Base-by-base conservation (phyloP, 2,329 filamentous ascomycete species). In the Leptoxyphium fumago region DNA sequence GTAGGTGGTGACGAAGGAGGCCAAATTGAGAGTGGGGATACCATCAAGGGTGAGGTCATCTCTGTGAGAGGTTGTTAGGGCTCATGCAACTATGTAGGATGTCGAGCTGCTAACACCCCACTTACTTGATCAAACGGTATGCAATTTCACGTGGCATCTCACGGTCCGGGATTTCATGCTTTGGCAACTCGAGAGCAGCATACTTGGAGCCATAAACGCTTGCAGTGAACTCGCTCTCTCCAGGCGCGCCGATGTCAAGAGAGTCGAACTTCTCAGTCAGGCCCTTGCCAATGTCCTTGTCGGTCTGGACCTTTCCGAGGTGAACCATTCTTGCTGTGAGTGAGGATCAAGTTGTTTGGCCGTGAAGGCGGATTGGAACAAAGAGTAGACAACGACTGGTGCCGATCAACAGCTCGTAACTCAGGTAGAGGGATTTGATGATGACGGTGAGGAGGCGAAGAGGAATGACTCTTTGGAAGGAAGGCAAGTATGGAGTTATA, bases 1-100 rank as follows among this genome's bases (percentile, higher is more conserved):
- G 70, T 93, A 95, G 1, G 89, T 95, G 1, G 88, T 94, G 52
- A 94, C 87, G 59, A 96, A 96, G 32, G 82, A 88, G 28, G 89
- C 88, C 55, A 96, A 66, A 64, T 82, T 85, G 50, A 94, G 74
- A 72, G 87, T 89, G 8, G 87, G 86, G 55, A 89, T 93, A 45
- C 87, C 87, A 61, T 96, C 89, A 43, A 95, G 71, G 50, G 84
- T 91, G 51, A 95, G 71, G 59, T 94, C 85, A 62, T 95, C 89
- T 54, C 67, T 68, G 43, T 5, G 13, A 9, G 21, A 26, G 21
- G 7, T 26, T 26, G 21, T 26, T 7, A 26, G 21, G 21, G 7
- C 21, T 26, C 21, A 26, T 7, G 21, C 21, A 26, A 26, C 21
- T 26, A 26, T 7, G 21, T 7, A 26, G 21, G 21, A 7, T 26